Evolutionary conservation across 352 stramenopile species (phyloP).

Genomic region (Globisporangium cylindrosporum): DNA sequence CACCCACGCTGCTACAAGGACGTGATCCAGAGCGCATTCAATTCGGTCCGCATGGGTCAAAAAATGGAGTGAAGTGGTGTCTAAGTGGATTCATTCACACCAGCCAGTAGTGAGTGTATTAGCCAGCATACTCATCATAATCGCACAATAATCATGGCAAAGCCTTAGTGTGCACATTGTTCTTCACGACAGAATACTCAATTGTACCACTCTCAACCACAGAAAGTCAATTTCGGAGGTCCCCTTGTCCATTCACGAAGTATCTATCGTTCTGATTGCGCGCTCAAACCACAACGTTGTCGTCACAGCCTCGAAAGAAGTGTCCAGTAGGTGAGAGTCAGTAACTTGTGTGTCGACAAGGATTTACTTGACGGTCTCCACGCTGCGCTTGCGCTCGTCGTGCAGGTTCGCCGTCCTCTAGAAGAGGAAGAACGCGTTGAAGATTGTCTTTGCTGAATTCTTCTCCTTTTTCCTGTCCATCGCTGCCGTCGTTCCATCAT

Average conservation of each 20-base stretch:
- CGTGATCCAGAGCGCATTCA: conserved; percentile 43
- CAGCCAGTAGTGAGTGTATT: not conserved
- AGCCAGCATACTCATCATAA: not conserved
- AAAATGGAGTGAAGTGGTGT: conserved; percentile 26
- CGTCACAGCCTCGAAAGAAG: not conserved
- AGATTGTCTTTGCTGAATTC: not conserved
- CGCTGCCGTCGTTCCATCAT: not conserved
- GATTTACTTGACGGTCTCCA: not conserved
- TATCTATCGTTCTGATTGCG: not conserved
- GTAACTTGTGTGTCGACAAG: not conserved
- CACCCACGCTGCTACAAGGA: conserved; percentile 59
- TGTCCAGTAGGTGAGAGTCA: not conserved
- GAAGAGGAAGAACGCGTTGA: not conserved
- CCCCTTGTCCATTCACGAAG: not conserved
- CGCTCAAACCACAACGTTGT: not conserved
- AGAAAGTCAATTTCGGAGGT: not conserved
- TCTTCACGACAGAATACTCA: too few relatives aligned
- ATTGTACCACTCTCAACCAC: too few relatives aligned
- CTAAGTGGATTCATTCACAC: not conserved
- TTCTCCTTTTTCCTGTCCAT: not conserved
- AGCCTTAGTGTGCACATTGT: too few relatives aligned
- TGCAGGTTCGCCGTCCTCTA: not conserved
- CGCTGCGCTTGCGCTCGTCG: not conserved
- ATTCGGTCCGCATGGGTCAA: conserved; percentile 27
- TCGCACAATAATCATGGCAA: too few relatives aligned